These are phyloP conservation scores for Rhodotorula sphaerocarpa DNA, from an alignment of 768 basidiomycete genomes.

Conservation along the genomic window DNA sequence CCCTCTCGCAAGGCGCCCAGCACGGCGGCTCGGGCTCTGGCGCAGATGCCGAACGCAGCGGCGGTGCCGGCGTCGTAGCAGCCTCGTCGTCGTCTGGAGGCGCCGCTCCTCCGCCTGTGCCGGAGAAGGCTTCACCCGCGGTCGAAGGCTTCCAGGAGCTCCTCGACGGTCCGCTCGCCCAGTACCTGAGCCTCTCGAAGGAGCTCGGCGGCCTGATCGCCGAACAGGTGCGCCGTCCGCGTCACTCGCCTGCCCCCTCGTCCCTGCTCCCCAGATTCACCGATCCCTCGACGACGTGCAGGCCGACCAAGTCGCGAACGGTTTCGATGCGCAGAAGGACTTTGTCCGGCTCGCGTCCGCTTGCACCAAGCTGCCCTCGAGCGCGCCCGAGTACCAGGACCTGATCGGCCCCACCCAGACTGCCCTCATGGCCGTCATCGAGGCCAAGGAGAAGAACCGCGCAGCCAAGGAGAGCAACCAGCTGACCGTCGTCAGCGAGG, in stretches of 20 bases:
- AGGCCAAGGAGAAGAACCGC: conserved; percentile 70
- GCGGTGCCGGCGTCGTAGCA: conserved; percentile 36
- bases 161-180: conserved; percentile 63
- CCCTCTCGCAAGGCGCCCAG: conserved; percentile 46
- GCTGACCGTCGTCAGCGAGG: conserved; percentile 71
- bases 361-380: conserved; percentile 65
- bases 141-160: conserved; percentile 66
- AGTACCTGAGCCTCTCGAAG: conserved; percentile 64
- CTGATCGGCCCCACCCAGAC: conserved; percentile 62
- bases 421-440: conserved; percentile 66
- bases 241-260: neutral
- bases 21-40: too few species aligned
- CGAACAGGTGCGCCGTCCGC: conserved; percentile 60
- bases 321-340: conserved; percentile 60
- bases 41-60: conserved; percentile 7
- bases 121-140: conserved; percentile 49
- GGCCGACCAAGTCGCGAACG: conserved; percentile 61
- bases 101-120: conserved; percentile 32
- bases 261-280: neutral
- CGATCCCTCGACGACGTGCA: conserved; percentile 40
- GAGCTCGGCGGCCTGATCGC: conserved; percentile 63
- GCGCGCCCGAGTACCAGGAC: conserved; percentile 47
- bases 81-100: conserved; percentile 38
- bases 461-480: conserved; percentile 76
- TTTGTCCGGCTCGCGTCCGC: conserved; percentile 60